A percentile compares a stretch with the other conserved stretches of the same genome.
Conservation (phyloP, 1,284 basidiomycete genomes). For the Singerocomus inundabilis region DNA sequence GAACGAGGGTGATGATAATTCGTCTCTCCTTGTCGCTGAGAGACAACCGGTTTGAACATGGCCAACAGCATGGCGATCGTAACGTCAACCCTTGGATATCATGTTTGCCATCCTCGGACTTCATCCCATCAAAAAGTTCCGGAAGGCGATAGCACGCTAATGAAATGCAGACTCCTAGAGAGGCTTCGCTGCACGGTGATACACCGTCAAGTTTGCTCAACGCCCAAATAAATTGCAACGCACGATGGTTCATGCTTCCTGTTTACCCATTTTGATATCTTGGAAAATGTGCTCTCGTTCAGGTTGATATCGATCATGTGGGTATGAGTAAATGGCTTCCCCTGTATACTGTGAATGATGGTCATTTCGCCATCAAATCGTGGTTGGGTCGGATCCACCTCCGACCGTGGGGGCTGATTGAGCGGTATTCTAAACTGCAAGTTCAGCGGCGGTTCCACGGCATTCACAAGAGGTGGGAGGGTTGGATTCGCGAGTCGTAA, state of each 20-base stretch:
- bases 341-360: slow-evolving; percentile 19
- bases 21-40: slow-evolving; percentile 10
- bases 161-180: slow-evolving; percentile 28
- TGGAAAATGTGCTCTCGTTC: slow-evolving; percentile 18
- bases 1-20: slow-evolving; percentile 21
- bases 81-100: slow-evolving; percentile 12
- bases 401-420: background rate
- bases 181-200: slow-evolving; percentile 17
- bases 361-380: slow-evolving; percentile 22
- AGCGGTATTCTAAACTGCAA: slow-evolving; percentile 13
- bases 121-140: slow-evolving; percentile 12
- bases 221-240: slow-evolving; percentile 13
- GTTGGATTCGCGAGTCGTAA: slow-evolving; percentile 1
- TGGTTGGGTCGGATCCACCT: background rate
- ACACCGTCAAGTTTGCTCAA: background rate
- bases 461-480: slow-evolving; percentile 16
- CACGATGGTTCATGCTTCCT: slow-evolving; percentile 21
- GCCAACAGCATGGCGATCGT: slow-evolving; percentile 27
- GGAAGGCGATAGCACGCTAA: slow-evolving; percentile 29
- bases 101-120: background rate
- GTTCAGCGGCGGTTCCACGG: slow-evolving; percentile 20
- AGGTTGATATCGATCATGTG: slow-evolving; percentile 25
- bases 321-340: slow-evolving; percentile 21
- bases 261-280: slow-evolving; percentile 26
- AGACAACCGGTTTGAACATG: slow-evolving; percentile 20